These are phyloP conservation scores for Leishmania guyanensis DNA, from an alignment of 208 protist genomes.

Conservation along the genomic window DNA sequence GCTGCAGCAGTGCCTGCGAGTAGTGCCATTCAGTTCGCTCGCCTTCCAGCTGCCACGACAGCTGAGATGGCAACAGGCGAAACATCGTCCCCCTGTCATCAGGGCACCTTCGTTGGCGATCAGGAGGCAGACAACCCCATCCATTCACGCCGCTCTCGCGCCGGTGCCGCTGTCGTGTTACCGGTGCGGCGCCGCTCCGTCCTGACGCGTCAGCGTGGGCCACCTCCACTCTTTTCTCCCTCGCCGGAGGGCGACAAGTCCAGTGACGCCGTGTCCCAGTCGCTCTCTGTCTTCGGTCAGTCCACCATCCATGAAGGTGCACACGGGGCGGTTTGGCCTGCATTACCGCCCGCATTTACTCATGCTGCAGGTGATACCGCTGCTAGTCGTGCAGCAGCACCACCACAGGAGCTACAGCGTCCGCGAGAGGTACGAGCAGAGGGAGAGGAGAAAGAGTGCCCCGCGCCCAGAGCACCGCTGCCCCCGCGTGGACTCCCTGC, in stretches of 20 bases:
- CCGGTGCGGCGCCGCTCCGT: constrained; percentile 24
- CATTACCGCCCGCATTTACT: background rate
- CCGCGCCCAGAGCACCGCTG: background rate
- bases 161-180: background rate
- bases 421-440: background rate
- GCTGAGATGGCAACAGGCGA: background rate
- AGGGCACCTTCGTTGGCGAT: background rate
- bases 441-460: background rate
- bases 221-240: background rate
- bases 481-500: background rate
- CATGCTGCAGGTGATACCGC: background rate
- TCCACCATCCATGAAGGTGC: background rate
- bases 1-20: background rate
- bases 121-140: background rate
- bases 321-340: background rate
- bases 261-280: background rate
- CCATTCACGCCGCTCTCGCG: background rate
- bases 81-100: background rate
- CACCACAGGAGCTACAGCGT: background rate
- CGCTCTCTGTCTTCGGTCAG: background rate
- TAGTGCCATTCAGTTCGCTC: background rate
- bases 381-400: background rate
- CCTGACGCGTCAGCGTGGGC: constrained; percentile 6
- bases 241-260: background rate
- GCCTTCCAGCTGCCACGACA: background rate